phyloP scores from a whole-genome alignment of 2,329 filamentous ascomycete genomes.

The Gnomoniopsis sp. region DNA sequence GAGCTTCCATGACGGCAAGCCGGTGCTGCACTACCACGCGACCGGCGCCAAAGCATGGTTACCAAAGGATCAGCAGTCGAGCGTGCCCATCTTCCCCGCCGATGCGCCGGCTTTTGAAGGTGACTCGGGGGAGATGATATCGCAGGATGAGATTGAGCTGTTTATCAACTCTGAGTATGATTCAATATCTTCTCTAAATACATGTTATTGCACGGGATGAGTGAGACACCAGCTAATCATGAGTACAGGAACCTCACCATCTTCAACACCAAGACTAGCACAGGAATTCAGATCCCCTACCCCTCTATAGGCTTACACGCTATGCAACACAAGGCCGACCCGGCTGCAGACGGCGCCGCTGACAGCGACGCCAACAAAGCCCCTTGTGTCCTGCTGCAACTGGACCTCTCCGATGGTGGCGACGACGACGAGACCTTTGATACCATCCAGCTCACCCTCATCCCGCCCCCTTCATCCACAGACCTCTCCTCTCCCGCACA shows the following conservation, averaged over 20 bases:
- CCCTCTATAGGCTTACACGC: slow-evolving; percentile 73
- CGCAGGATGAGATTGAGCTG: slow-evolving; percentile 49
- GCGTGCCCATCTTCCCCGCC: slow-evolving; percentile 51
- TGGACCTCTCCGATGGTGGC: slow-evolving; percentile 59
- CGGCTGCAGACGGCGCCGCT: neutral
- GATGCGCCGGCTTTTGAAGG: slow-evolving; percentile 33
- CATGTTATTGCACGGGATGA: neutral
- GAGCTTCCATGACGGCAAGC: slow-evolving; percentile 68
- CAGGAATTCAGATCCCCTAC: slow-evolving; percentile 69
- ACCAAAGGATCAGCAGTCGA: slow-evolving; percentile 47
- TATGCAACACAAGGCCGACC: slow-evolving; percentile 53
- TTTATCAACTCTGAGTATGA: slow-evolving; percentile 58
- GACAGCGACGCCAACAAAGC: slow-evolving; percentile 27
- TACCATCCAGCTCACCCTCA: slow-evolving; percentile 64
- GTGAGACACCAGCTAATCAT: slow-evolving; percentile 20
- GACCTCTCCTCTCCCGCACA: slow-evolving; percentile 20
- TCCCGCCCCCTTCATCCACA: slow-evolving; percentile 39
- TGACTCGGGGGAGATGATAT: slow-evolving; percentile 32
- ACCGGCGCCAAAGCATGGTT: slow-evolving; percentile 55
- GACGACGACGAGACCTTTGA: slow-evolving; percentile 61
- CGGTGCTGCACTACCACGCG: slow-evolving; percentile 65
- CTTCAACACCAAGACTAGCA: slow-evolving; percentile 55
- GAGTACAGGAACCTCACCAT: slow-evolving; percentile 53
- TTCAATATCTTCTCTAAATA: neutral
- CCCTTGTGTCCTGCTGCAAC: slow-evolving; percentile 63